phyloP scores from a whole-genome alignment of 2,329 filamentous ascomycete species.

The Phoma sp. region DNA sequence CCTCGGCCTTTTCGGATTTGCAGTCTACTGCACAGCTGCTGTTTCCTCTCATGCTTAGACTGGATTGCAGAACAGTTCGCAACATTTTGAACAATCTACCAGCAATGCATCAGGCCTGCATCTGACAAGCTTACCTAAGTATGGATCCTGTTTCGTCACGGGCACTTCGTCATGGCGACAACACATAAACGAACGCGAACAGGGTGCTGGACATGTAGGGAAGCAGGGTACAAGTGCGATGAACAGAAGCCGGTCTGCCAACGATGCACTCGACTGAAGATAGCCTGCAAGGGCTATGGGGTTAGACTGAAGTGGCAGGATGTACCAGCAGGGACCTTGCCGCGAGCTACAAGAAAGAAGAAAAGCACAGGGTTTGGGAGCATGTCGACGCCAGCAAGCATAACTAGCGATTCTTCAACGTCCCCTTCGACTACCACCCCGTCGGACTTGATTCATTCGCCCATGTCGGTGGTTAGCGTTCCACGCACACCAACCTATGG shows the following conservation, averaged over 20 bases:
- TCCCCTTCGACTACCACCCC: slow-evolving; percentile 9
- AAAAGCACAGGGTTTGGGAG: slow-evolving; percentile 7
- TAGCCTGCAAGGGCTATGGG: slow-evolving; percentile 40
- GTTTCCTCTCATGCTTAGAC: not conserved
- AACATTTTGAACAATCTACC: not conserved
- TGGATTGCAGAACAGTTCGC: not conserved
- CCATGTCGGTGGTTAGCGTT: slow-evolving; percentile 14
- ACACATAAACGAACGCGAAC: slow-evolving; percentile 38
- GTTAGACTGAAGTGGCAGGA: slow-evolving; percentile 39
- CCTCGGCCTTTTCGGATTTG: slow-evolving; percentile 8
- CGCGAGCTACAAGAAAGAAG: slow-evolving; percentile 25
- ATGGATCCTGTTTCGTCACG: slow-evolving; percentile 1
- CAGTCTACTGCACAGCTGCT: not conserved
- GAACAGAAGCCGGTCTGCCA: slow-evolving; percentile 38
- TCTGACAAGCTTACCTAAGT: not conserved
- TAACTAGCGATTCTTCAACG: slow-evolving; percentile 21
- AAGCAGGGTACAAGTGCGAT: slow-evolving; percentile 43
- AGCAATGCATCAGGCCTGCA: not conserved
- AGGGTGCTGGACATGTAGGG: slow-evolving; percentile 43
- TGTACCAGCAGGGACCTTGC: slow-evolving; percentile 18
- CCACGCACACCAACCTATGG: slow-evolving; percentile 12
- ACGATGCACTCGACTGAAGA: slow-evolving; percentile 35
- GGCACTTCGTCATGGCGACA: slow-evolving; percentile 17
- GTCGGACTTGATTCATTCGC: slow-evolving; percentile 9
- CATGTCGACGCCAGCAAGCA: slow-evolving; percentile 22